These are phyloP conservation scores for Kappamyces sp. DNA, from an alignment of 192 early-diverging fungal genomes.

Conservation along the genomic window DNA sequence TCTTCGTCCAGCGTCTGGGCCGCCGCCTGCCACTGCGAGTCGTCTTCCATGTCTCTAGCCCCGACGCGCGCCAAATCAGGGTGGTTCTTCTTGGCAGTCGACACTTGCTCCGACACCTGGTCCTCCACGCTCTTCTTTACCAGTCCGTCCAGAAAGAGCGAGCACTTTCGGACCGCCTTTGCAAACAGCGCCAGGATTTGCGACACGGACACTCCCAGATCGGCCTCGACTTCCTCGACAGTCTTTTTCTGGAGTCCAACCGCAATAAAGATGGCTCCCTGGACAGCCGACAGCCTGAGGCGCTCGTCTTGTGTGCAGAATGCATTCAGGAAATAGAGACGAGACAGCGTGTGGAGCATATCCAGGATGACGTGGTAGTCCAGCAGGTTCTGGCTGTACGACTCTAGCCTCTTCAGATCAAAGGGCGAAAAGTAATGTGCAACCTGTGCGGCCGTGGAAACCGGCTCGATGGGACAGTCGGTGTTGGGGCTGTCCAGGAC, in stretches of 20 bases:
- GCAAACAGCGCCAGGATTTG: constrained; percentile 92
- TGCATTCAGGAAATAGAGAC: constrained; percentile 70
- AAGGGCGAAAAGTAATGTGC: constrained; percentile 59
- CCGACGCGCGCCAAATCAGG: constrained; percentile 20
- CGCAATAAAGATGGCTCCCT: constrained; percentile 79
- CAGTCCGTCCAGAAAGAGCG: constrained; percentile 57
- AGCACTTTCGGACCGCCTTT: constrained; percentile 86
- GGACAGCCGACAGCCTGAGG: constrained; percentile 76
- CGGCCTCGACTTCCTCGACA: constrained; percentile 81
- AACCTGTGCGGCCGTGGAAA: constrained; percentile 25
- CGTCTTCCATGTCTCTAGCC: constrained; percentile 50
- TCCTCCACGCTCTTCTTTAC: constrained; percentile 47
- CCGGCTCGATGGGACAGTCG: constrained; percentile 5
- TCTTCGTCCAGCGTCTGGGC: constrained; percentile 74
- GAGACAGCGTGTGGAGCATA: constrained; percentile 74
- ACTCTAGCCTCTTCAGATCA: constrained; percentile 92
- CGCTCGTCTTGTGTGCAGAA: constrained; percentile 15
- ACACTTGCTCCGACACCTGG: constrained; percentile 28
- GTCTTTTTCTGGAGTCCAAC: constrained; percentile 90
- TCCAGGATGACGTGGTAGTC: constrained; percentile 98
- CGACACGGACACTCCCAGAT: constrained; percentile 70
- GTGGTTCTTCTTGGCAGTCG: constrained; percentile 21
- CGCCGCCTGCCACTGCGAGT: constrained; percentile 81
- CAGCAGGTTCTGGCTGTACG: constrained; percentile 91
- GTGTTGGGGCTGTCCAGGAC: constrained; percentile 64